These are phyloP conservation scores for Talaromyces sp. DNA, from an alignment of 2,329 filamentous ascomycete species.

Conservation along the genomic window DNA sequence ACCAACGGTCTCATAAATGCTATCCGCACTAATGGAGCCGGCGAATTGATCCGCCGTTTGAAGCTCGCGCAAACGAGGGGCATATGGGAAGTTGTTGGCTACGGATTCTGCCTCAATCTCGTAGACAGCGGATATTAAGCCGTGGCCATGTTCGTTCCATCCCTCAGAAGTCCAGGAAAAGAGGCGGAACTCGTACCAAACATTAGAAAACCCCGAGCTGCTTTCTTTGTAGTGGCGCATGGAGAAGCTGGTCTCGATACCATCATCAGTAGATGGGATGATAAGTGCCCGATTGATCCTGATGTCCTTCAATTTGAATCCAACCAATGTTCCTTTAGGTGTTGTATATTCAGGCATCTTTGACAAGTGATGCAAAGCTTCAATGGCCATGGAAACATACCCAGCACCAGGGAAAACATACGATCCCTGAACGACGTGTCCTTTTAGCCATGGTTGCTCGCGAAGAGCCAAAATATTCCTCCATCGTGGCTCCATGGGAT, in stretches of 20 bases:
- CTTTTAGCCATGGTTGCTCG: constrained; percentile 28
- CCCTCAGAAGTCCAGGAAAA: background rate
- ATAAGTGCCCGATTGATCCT: constrained; percentile 1
- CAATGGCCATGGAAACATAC: constrained; percentile 22
- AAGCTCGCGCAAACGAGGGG: background rate
- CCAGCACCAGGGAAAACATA: constrained; percentile 26
- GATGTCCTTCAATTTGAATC: background rate
- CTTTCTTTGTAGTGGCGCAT: background rate
- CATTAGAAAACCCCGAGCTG: background rate
- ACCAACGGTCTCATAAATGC: background rate
- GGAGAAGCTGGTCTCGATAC: background rate
- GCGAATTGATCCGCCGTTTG: background rate
- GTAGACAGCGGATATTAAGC: background rate
- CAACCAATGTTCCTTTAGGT: background rate
- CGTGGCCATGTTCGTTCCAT: background rate
- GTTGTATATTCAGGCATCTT: background rate
- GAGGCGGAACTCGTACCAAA: constrained; percentile 2
- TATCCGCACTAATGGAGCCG: background rate
- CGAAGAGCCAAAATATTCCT: background rate
- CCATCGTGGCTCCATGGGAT: background rate
- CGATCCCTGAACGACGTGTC: constrained; percentile 27
- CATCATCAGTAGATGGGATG: background rate
- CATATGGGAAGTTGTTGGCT: background rate
- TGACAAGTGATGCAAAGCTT: constrained; percentile 11
- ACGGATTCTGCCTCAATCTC: background rate